Evolutionary conservation across 345 rosid genomes (phyloP).

Genomic region (Euphorbia lathyris): DNA sequence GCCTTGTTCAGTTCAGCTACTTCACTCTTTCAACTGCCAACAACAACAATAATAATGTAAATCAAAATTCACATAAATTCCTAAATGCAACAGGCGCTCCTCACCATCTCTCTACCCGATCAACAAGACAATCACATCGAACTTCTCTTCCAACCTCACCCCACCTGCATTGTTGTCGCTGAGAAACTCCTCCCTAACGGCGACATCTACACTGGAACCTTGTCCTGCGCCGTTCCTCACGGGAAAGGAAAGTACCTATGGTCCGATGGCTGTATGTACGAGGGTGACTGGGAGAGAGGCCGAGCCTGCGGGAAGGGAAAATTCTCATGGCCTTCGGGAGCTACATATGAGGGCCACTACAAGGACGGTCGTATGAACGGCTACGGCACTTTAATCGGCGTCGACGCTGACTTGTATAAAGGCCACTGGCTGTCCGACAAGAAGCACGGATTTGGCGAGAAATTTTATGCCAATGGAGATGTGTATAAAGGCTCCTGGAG

Average conservation of each 20-base stretch:
- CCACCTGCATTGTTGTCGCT: neutral
- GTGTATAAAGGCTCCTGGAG: conserved; percentile 59
- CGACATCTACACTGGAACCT: conserved; percentile 60
- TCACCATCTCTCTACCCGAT: neutral
- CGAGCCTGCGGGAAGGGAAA: conserved; percentile 56
- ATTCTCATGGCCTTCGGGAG: conserved; percentile 77
- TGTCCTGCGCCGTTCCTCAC: conserved; percentile 47
- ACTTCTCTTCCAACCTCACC: conserved; percentile 6
- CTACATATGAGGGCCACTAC: conserved; percentile 68
- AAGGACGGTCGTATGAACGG: conserved; percentile 65
- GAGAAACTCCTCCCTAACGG: conserved; percentile 56
- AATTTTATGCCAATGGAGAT: conserved; percentile 55
- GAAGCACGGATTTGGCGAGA: conserved; percentile 64
- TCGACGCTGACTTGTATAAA: conserved; percentile 54
- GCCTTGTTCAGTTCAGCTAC: neutral
- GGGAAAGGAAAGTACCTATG: conserved; percentile 69
- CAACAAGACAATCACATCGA: neutral
- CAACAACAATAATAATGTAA: neutral
- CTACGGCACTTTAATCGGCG: conserved; percentile 54
- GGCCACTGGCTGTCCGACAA: conserved; percentile 55
- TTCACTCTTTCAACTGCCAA: neutral
- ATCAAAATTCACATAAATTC: neutral
- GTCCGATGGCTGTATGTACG: conserved; percentile 75
- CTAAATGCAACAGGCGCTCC: conserved; percentile 23
- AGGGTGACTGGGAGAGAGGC: conserved; percentile 63